phyloP scores from a whole-genome alignment of 2,329 filamentous ascomycete species.

The Macrophomina phaseolina region DNA sequence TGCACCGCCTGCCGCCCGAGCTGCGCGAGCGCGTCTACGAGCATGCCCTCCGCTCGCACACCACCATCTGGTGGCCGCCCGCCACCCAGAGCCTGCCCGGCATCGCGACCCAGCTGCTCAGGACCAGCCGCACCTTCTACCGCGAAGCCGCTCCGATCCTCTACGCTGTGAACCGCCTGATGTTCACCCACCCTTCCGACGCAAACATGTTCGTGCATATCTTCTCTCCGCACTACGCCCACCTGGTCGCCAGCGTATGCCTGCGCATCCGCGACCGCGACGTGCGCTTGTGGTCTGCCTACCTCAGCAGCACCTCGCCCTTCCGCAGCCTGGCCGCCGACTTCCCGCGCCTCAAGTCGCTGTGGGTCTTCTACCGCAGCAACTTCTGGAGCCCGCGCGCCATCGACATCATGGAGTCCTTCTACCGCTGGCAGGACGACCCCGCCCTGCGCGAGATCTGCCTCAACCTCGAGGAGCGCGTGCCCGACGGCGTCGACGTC shows the following conservation, averaged over 20 bases:
- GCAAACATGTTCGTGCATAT: constrained; percentile 48
- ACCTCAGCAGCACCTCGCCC: constrained; percentile 39
- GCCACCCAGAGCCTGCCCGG: constrained; percentile 30
- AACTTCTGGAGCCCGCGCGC: constrained; percentile 29
- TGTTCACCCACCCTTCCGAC: constrained; percentile 47
- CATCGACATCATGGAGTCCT: constrained; percentile 35
- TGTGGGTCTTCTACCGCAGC: constrained; percentile 42
- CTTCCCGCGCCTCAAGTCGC: constrained; percentile 42
- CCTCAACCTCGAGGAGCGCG: constrained; percentile 39
- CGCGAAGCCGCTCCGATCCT: constrained; percentile 42
- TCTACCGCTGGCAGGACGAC: constrained; percentile 45
- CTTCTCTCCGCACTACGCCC: constrained; percentile 34
- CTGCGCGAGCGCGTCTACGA: constrained; percentile 44
- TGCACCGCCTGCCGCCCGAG: constrained; percentile 40
- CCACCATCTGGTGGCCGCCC: constrained; percentile 43
- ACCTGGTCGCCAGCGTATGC: constrained; percentile 39
- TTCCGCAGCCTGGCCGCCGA: constrained; percentile 41
- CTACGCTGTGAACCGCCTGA: constrained; percentile 45
- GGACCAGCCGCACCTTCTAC: constrained; percentile 38
- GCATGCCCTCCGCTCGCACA: constrained; percentile 39
- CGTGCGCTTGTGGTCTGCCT: constrained; percentile 43
- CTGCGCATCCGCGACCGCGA: constrained; percentile 46
- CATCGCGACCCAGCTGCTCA: constrained; percentile 39
- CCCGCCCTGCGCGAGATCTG: constrained; percentile 43
- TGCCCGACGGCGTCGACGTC: constrained; percentile 35